Conservation (phyloP, 768 basidiomycete species). For the Mrakia blollopis region DNA sequence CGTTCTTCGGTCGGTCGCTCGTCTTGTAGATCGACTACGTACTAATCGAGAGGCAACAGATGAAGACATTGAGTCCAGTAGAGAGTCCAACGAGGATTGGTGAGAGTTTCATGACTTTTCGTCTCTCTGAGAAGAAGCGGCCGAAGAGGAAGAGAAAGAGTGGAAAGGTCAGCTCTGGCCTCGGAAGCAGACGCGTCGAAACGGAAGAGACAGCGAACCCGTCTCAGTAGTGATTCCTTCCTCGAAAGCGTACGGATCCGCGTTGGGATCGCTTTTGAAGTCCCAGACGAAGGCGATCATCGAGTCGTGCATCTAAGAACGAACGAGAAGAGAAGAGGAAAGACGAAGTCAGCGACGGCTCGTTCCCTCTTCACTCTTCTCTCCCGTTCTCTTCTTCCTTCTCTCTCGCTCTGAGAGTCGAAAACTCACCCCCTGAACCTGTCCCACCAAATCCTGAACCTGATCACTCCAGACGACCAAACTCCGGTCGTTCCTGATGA, state of each 20-base stretch:
- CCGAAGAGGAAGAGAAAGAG: too few species aligned
- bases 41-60: constrained; percentile 35
- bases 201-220: neutral
- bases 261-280: neutral
- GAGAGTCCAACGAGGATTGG: constrained; percentile 38
- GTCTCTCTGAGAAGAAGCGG: neutral
- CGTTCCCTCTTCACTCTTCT: neutral
- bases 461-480: constrained; percentile 82
- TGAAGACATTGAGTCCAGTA: constrained; percentile 36
- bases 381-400: neutral
- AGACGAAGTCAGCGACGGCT: neutral
- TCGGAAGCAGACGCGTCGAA: neutral
- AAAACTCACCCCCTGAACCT: constrained; percentile 43
- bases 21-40: constrained; percentile 49
- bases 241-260: neutral
- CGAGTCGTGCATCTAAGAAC: constrained; percentile 6
- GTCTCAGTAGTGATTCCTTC: neutral
- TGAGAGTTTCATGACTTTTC: constrained; percentile 34
- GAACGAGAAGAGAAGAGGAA: neutral
- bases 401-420: neutral
- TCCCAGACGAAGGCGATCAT: constrained; percentile 21
- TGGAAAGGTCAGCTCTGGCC: neutral
- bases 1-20: neutral
- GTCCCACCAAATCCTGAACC: constrained; percentile 64
- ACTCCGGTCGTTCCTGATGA: constrained; percentile 76